phyloP scores from a whole-genome alignment of 2,329 filamentous ascomycete genomes.

The Paradendryphiella salina region DNA sequence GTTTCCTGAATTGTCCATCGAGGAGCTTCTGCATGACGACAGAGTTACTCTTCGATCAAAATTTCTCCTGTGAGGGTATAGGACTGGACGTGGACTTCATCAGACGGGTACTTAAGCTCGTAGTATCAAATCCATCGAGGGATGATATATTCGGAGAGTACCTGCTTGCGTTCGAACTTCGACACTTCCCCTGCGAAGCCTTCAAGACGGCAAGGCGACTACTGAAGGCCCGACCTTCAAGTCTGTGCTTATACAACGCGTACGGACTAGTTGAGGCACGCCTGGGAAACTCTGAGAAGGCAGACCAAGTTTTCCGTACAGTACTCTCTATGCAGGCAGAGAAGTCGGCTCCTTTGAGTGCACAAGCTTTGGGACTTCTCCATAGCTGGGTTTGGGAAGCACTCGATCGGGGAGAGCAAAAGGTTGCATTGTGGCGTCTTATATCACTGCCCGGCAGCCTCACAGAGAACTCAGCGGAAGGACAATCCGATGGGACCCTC shows the following conservation, averaged over 20 bases:
- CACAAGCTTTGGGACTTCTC: slow-evolving; percentile 53
- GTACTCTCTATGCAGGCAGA: slow-evolving; percentile 63
- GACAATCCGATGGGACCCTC: slow-evolving; percentile 14
- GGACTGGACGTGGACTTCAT: slow-evolving; percentile 25
- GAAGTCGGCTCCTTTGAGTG: slow-evolving; percentile 58
- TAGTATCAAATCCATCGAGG: slow-evolving; percentile 51
- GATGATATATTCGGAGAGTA: slow-evolving; percentile 65
- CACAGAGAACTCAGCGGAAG: background rate
- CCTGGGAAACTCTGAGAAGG: slow-evolving; percentile 60
- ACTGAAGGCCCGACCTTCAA: slow-evolving; percentile 68
- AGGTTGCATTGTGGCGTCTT: slow-evolving; percentile 41
- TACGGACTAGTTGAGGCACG: slow-evolving; percentile 74
- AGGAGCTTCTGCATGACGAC: slow-evolving; percentile 27
- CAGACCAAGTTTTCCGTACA: slow-evolving; percentile 67
- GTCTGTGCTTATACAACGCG: slow-evolving; percentile 72
- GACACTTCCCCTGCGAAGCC: slow-evolving; percentile 57
- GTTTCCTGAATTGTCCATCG: slow-evolving; percentile 18
- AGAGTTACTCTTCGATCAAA: slow-evolving; percentile 31
- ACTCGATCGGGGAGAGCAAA: slow-evolving; percentile 52
- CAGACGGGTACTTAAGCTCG: slow-evolving; percentile 56
- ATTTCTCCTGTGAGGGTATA: slow-evolving; percentile 20
- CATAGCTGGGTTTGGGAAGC: slow-evolving; percentile 67
- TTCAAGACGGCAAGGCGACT: slow-evolving; percentile 74
- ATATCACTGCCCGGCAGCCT: slow-evolving; percentile 33
- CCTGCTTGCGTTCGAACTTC: slow-evolving; percentile 67